These are phyloP conservation scores for Neopestalotiopsis sp. DNA, from an alignment of 2,329 filamentous ascomycete species.

Conservation along the genomic window DNA sequence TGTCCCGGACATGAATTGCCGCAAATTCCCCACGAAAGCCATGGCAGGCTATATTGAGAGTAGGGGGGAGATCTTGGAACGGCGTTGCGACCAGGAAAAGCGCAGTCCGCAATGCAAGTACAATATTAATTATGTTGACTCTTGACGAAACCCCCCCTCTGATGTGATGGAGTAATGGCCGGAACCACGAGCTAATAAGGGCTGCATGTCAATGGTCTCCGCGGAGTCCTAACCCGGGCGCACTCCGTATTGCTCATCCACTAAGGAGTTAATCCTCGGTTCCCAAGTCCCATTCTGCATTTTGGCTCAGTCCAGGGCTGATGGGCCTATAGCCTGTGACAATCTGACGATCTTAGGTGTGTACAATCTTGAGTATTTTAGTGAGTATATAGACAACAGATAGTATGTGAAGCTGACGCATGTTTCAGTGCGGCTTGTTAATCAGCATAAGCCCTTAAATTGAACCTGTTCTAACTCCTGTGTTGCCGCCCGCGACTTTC, in stretches of 20 bases:
- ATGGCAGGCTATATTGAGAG: conserved; percentile 18
- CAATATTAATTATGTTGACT: background rate
- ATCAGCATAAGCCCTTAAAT: background rate
- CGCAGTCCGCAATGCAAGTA: background rate
- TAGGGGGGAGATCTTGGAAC: background rate
- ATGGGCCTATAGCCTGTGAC: background rate
- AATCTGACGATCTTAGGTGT: background rate
- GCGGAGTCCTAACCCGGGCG: background rate
- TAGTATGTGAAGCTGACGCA: too few relatives aligned
- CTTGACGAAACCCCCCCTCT: conserved; percentile 2
- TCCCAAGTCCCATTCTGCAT: background rate
- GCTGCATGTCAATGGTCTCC: background rate
- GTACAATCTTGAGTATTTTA: too few relatives aligned
- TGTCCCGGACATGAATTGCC: conserved; percentile 35
- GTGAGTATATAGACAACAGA: too few relatives aligned
- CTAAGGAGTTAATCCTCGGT: background rate
- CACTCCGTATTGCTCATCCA: too few relatives aligned
- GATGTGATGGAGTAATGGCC: background rate
- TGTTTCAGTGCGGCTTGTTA: background rate
- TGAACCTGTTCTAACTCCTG: background rate
- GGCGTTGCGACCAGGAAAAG: background rate
- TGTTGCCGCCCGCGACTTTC: background rate
- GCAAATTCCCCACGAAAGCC: conserved; percentile 22
- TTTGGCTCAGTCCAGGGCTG: background rate
- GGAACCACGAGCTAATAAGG: background rate